Evolutionary conservation across 257 asterid genomes (phyloP).

Genomic region (Przewalskia tangutica): DNA sequence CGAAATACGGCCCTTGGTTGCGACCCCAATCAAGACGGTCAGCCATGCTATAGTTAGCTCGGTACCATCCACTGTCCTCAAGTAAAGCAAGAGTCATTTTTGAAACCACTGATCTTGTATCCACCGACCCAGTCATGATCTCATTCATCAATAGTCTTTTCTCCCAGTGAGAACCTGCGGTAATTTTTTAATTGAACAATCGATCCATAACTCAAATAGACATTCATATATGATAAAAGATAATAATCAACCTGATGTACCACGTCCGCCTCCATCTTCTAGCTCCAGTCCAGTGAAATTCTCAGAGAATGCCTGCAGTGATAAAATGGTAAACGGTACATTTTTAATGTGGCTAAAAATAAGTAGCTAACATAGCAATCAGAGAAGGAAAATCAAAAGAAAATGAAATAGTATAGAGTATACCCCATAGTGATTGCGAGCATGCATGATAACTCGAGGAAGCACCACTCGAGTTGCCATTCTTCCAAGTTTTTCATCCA

Average conservation of each 20-base stretch:
- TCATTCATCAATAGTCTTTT: slow-evolving; percentile 91
- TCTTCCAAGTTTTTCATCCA: slow-evolving; percentile 86
- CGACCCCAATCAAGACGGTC: slow-evolving; percentile 95
- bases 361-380: background rate
- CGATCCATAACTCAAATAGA: background rate
- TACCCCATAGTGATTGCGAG: slow-evolving; percentile 92
- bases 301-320: slow-evolving; percentile 70
- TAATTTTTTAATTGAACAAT: slow-evolving; percentile 5
- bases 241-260: slow-evolving; percentile 66
- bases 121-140: slow-evolving; percentile 99
- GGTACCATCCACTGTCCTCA: slow-evolving; percentile 97
- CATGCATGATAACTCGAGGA: slow-evolving; percentile 88
- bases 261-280: slow-evolving; percentile 99
- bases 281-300: slow-evolving; percentile 94
- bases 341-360: background rate
- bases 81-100: slow-evolving; percentile 93
- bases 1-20: slow-evolving; percentile 83
- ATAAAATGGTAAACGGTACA: background rate
- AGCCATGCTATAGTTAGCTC: slow-evolving; percentile 85
- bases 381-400: background rate
- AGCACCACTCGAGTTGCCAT: slow-evolving; percentile 78
- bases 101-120: slow-evolving; percentile 89
- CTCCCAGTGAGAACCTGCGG: slow-evolving; percentile 96
- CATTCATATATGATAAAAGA: background rate
- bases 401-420: background rate